Base-by-base conservation (phyloP, 1,139 yeast species). In the Debaryomycetaceae sp. region DNA sequence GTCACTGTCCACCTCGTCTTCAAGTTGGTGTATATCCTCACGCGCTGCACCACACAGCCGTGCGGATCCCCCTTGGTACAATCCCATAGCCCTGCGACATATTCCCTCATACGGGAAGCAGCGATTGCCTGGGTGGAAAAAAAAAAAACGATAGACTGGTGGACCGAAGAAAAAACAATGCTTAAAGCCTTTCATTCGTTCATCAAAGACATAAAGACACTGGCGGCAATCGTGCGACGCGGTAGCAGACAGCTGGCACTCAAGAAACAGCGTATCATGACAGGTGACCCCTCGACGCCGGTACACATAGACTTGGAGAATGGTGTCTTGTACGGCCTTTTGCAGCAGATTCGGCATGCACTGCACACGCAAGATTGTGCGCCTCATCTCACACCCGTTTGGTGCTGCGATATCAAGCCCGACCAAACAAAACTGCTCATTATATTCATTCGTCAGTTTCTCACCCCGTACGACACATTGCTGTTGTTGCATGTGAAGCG, bases 401-500 rank as follows among this genome's bases (percentile, higher is more conserved):
- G 94, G 93, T 61, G 75, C 25, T 63, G 71, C 37, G 53, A 50
- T 13, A 49, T 66, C 10, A 38, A 35, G 4, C 65, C 71, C 2
- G 37, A 33, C 15, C 47, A 51, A 26, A 54, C 68, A 4, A 60
- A 60, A 32, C 37, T 43, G 23, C 37, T 63, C 15, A 41, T 58
- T 16, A 30, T 44, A 4, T 45, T 62, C 14, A 48, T 65, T 1
- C 50, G 56, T 21, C 56, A 55, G 11, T 38, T 36, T 13, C 38
- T 63, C 4, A 39, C 53, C 8, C 56, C 61, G 6, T 35, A 41
- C 7, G 71, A 65, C 30, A 38, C 35, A 1, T 31, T 47, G 3
- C 32, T 18, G 14, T 27, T 30, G 14, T 12, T 27, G 5, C 32
- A 30, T 14, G 18, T 30, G 16, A 30, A 30, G 16, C 32, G 32